Evolutionary conservation across 441 rosid species (phyloP).

Genomic region (Jatropha podagrica): DNA sequence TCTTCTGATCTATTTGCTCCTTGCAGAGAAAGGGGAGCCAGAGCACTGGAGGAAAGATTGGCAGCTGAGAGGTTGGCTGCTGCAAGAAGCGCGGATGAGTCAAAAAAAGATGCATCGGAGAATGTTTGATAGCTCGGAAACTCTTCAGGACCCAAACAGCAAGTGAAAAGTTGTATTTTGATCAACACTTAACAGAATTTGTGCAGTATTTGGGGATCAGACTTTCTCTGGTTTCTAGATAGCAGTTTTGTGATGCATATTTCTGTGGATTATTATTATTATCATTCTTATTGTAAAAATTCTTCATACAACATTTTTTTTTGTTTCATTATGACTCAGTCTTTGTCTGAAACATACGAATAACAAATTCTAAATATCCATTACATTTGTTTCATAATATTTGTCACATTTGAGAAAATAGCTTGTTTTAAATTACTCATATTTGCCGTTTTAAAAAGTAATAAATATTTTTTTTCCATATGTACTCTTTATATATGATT

Average conservation of each 20-base stretch:
- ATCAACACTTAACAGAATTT: conserved; percentile 19
- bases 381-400: not conserved
- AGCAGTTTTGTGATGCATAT: conserved; percentile 28
- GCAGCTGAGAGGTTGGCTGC: conserved; percentile 73
- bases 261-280: conserved; percentile 17
- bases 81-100: conserved; percentile 50
- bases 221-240: conserved; percentile 28
- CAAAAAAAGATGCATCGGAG: conserved; percentile 52
- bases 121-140: conserved; percentile 45
- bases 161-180: conserved; percentile 13
- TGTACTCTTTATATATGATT: no score
- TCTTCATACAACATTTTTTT: not conserved
- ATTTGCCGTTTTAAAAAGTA: no score
- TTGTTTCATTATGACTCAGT: conserved; percentile 3
- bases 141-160: not conserved
- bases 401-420: no score
- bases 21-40: conserved; percentile 97
- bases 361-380: conserved; percentile 5
- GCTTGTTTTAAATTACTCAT: no score
- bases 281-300: conserved; percentile 13
- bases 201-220: conserved; percentile 26
- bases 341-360: not conserved
- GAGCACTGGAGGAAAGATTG: conserved; percentile 94
- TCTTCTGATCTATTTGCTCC: not conserved
- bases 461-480: no score